Conservation (phyloP, 2,329 filamentous ascomycete species). For the Chalara sp. region DNA sequence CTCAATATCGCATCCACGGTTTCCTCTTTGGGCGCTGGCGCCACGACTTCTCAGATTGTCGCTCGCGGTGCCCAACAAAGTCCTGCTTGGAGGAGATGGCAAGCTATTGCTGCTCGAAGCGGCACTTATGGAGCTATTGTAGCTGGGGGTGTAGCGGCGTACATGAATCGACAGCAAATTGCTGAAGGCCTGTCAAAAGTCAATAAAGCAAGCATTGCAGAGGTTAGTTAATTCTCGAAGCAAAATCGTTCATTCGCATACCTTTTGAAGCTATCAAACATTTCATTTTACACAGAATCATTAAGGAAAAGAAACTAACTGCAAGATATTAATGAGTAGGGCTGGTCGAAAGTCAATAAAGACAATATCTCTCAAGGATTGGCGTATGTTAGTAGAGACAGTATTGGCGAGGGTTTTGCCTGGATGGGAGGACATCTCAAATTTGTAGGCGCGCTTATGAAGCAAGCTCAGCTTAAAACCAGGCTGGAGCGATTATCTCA, state of each 20-base stretch:
- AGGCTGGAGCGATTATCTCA: conserved; percentile 57
- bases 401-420: conserved; percentile 60
- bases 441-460: conserved; percentile 75
- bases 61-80: conserved; percentile 19
- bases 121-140: conserved; percentile 76
- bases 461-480: conserved; percentile 62
- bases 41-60: conserved; percentile 22
- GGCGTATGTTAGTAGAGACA: conserved; percentile 50
- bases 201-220: conserved; percentile 5
- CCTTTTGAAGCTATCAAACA: too few relatives aligned
- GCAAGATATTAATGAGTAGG: background rate
- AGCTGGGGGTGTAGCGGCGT: conserved; percentile 75
- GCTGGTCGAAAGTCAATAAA: conserved; percentile 32
- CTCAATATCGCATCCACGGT: conserved; percentile 52
- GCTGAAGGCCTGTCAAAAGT: conserved; percentile 39
- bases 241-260: too few relatives aligned
- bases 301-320: too few relatives aligned
- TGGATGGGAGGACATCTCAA: conserved; percentile 81
- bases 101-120: conserved; percentile 67
- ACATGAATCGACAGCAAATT: conserved; percentile 69
- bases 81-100: conserved; percentile 44
- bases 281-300: too few relatives aligned
- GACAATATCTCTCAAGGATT: conserved; percentile 41
- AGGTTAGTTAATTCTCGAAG: too few relatives aligned
- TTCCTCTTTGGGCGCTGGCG: conserved; percentile 38